These are phyloP conservation scores for Candida rishiriensis DNA, from an alignment of 805 yeast genomes.

Conservation along the genomic window DNA sequence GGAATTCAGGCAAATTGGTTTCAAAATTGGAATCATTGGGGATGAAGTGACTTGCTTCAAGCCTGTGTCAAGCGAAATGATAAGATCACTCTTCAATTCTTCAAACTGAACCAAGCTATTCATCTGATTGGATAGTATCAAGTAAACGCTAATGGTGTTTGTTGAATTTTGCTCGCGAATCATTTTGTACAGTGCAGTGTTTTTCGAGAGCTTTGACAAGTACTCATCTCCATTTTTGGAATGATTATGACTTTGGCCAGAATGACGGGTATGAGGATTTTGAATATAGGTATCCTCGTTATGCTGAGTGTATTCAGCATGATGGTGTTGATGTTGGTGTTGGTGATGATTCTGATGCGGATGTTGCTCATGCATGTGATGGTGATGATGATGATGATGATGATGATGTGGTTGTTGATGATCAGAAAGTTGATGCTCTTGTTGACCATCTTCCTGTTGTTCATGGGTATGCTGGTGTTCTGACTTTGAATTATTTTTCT, in stretches of 20 bases:
- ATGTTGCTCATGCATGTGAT: no score
- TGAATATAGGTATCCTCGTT: background rate
- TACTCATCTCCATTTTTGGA: constrained; percentile 27
- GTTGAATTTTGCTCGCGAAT: constrained; percentile 13
- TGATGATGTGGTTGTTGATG: no score
- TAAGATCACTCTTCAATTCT: constrained; percentile 35
- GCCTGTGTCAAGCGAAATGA: constrained; percentile 46
- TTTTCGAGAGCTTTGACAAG: constrained; percentile 27
- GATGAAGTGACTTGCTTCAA: constrained; percentile 11
- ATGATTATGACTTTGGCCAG: constrained; percentile 2
- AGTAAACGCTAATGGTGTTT: constrained; percentile 31
- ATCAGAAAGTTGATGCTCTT: no score
- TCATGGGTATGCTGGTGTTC: no score
- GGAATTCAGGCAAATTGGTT: constrained; percentile 40
- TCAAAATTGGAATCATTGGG: constrained; percentile 38
- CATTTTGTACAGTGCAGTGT: constrained; percentile 21
- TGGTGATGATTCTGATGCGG: no score
- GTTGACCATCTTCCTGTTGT: no score
- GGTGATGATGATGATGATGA: no score
- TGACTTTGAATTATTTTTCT: background rate
- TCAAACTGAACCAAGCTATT: constrained; percentile 30
- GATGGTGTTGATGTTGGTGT: no score
- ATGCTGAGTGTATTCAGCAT: background rate
- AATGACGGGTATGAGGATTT: background rate
- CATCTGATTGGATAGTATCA: constrained; percentile 44